Conservation (phyloP, 495 filamentous ascomycete species). For the Aspergillus bertholletiae region DNA sequence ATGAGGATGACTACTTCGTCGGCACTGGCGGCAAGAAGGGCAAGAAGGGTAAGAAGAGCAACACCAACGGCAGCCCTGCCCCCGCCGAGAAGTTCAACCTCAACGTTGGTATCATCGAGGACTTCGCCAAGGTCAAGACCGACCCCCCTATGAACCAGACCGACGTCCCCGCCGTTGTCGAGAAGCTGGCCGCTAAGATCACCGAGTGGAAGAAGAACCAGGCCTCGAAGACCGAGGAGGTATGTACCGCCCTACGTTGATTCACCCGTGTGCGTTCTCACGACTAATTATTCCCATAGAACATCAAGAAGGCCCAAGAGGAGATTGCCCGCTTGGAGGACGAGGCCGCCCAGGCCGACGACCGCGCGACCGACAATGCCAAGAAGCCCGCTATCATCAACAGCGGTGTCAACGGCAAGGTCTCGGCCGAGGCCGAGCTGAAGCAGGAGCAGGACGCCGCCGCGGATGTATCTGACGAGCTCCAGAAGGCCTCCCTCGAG, state of each 20-base stretch:
- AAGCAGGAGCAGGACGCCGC: slow-evolving; percentile 56
- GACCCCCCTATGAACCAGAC: slow-evolving; percentile 80
- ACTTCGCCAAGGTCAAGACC: slow-evolving; percentile 76
- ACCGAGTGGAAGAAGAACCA: slow-evolving; percentile 93
- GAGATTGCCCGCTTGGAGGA: slow-evolving; percentile 63
- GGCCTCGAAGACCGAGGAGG: slow-evolving; percentile 84
- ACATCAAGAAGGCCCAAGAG: slow-evolving; percentile 67
- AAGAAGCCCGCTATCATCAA: slow-evolving; percentile 53
- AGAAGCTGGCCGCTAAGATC: slow-evolving; percentile 90
- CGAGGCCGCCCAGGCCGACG: slow-evolving; percentile 38
- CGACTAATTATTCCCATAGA: slow-evolving; percentile 43
- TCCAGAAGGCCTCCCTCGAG: slow-evolving; percentile 57
- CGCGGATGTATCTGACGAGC: slow-evolving; percentile 53
- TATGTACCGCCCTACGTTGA: slow-evolving; percentile 38
- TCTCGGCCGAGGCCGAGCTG: slow-evolving; percentile 51
- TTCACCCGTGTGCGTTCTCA: background rate
- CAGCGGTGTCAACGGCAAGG: slow-evolving; percentile 48
- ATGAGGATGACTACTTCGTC: slow-evolving; percentile 84
- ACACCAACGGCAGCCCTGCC: slow-evolving; percentile 41
- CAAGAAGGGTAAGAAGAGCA: slow-evolving; percentile 82
- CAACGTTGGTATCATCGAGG: slow-evolving; percentile 84
- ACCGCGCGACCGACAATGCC: slow-evolving; percentile 36
- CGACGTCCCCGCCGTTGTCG: slow-evolving; percentile 70
- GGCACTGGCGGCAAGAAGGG: slow-evolving; percentile 82
- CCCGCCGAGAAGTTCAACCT: slow-evolving; percentile 72